Evolutionary conservation across 176 grass and related monocot species (phyloP).

Genomic region (Tillandsia fasciculata): DNA sequence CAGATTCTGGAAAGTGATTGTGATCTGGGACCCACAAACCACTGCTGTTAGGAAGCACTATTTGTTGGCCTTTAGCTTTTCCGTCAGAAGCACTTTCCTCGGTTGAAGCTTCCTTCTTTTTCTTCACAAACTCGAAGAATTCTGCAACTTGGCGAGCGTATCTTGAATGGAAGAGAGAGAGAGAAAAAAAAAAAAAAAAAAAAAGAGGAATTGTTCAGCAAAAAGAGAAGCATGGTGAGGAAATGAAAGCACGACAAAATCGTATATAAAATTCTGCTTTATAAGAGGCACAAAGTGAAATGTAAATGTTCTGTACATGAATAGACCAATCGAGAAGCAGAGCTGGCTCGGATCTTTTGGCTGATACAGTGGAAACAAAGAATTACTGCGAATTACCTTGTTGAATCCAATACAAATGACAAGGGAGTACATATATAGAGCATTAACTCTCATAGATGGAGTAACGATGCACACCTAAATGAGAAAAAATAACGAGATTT

Average conservation of each 20-base stretch:
- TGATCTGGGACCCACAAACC: conserved; percentile 50
- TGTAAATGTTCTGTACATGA: background rate
- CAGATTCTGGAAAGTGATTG: conserved; percentile 36
- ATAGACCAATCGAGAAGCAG: background rate
- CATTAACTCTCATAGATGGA: background rate
- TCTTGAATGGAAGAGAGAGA: conserved; percentile 23
- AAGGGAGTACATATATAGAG: background rate
- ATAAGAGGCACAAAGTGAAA: too few species aligned
- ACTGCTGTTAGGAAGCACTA: conserved; percentile 42
- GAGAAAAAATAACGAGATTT: background rate
- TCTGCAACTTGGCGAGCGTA: conserved; percentile 89
- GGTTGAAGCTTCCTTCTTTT: conserved; percentile 58
- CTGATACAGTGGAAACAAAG: background rate
- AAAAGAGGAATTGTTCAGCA: background rate
- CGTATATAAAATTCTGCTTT: too few species aligned
- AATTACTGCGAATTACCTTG: background rate
- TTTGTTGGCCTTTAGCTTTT: conserved; percentile 28
- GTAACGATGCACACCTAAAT: background rate
- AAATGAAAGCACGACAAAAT: background rate
- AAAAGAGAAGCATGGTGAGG: background rate
- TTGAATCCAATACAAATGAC: background rate
- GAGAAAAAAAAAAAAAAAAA: background rate
- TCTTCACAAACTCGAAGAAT: conserved; percentile 98
- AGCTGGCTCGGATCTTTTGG: background rate
- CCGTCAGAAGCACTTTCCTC: conserved; percentile 23